Base-by-base conservation (phyloP, 192 early-diverging fungal genomes). In the Phycomyces blakesleeanus region DNA sequence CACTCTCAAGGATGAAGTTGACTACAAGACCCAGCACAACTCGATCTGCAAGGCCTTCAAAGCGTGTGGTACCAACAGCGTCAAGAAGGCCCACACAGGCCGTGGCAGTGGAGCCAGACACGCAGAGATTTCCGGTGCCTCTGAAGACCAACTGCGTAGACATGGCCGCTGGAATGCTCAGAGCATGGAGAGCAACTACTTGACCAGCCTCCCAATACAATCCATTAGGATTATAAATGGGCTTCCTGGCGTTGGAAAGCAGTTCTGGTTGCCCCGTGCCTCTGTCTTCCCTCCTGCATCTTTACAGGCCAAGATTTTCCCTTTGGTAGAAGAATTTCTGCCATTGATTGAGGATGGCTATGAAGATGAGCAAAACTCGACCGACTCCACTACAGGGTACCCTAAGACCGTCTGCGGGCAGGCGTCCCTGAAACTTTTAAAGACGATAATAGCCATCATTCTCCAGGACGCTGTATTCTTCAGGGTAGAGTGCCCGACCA, bases 401-500 rank as follows among this genome's bases (percentile, higher is more conserved):
- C n/a, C n/a, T n/a, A n/a, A n/a, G n/a, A n/a, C n/a, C n/a, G 14
- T 59, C 44, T 59, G 40, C 10, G 57, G 22, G 5, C 15, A 59
- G 27, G 57, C 27, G 12, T 59, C 44, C 20, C 44, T 59, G 12
- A 25, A 14, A 10, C 57, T 59, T 24, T 16, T 49, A 21, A 22
- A 37, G 15, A 34, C 15, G 15, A 12, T 59, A 0, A 21, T 39
- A 2, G 9, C 0, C 11, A 59, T 47, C 2, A 24, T 59, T 21
- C 44, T 59, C 0, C 57, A 59, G 44, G 57, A 47, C 44, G 57
- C 42, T 24, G 57, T 59, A 0, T 5, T 59, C 22, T 49, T 59
- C 22, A 21, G 25, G 41, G 22, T 20, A 12, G 3, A 37, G 14
- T 16, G 18, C 26, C 25, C 22, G 24, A 1, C 2, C 1, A 25